phyloP scores from a whole-genome alignment of 1,284 basidiomycete species.

The Ganoderma leucocontextum region DNA sequence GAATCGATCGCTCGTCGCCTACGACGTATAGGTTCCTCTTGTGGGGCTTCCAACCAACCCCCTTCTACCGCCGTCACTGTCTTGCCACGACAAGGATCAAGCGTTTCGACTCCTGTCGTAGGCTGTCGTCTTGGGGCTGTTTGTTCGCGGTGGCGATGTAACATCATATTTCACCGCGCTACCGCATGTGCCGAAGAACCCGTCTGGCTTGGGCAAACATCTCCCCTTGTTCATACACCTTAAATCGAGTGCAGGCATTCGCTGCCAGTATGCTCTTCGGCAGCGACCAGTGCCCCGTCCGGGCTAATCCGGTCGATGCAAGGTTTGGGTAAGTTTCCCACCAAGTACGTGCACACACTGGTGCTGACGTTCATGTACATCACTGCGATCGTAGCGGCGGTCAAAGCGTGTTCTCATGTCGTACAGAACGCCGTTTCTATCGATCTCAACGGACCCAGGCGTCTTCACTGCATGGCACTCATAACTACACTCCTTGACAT shows the following conservation, averaged over 20 bases:
- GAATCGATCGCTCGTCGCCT: too few species aligned
- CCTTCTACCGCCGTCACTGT: too few species aligned
- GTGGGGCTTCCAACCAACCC: too few species aligned
- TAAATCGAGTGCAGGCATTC: not conserved
- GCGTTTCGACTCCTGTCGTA: too few species aligned
- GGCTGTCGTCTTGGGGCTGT: too few species aligned
- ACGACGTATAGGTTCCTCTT: too few species aligned
- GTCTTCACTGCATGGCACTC: not conserved
- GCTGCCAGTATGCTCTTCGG: not conserved
- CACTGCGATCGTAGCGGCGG: not conserved
- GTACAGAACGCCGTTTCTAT: not conserved
- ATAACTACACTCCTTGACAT: not conserved
- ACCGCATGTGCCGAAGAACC: too few species aligned
- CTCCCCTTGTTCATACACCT: too few species aligned
- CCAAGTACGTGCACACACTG: not conserved
- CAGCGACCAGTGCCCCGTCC: not conserved
- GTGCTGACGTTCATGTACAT: not conserved
- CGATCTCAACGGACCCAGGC: not conserved
- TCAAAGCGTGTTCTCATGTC: not conserved
- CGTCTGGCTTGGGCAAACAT: too few species aligned
- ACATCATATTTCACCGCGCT: too few species aligned
- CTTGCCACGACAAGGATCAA: too few species aligned
- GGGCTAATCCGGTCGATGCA: not conserved
- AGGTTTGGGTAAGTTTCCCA: not conserved
- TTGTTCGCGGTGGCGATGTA: too few species aligned